A percentile compares a stretch with the other conserved stretches of the same genome.
phyloP scores from a whole-genome alignment of 805 yeast genomes.

The Metschnikowia corniflorae region DNA sequence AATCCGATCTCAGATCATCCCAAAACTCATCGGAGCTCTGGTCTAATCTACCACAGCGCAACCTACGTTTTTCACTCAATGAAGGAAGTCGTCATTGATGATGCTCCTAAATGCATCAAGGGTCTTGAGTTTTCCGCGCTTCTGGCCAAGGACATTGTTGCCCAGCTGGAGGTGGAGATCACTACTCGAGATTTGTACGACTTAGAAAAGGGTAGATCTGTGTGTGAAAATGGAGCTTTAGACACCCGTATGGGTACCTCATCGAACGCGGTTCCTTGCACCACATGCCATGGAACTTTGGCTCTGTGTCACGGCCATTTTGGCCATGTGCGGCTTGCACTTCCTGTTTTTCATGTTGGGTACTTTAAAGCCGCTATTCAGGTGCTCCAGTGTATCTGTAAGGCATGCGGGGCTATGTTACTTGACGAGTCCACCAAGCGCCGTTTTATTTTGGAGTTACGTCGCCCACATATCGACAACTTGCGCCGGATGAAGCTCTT shows the following conservation, averaged over 20 bases:
- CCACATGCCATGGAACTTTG: slow-evolving; percentile 86
- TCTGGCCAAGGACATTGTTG: slow-evolving; percentile 86
- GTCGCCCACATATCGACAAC: slow-evolving; percentile 87
- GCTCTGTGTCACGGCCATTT: slow-evolving; percentile 98
- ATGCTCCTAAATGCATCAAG: slow-evolving; percentile 84
- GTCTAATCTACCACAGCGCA: no score
- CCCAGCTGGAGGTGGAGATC: slow-evolving; percentile 93
- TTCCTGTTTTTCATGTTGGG: slow-evolving; percentile 97
- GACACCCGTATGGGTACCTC: slow-evolving; percentile 95
- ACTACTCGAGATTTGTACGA: slow-evolving; percentile 89
- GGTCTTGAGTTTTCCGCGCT: slow-evolving; percentile 91
- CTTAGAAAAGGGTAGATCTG: slow-evolving; percentile 81
- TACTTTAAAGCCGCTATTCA: slow-evolving; percentile 88
- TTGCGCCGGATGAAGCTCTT: slow-evolving; percentile 86
- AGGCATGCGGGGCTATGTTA: slow-evolving; percentile 75
- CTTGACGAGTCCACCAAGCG: slow-evolving; percentile 71
- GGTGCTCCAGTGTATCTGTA: slow-evolving; percentile 88
- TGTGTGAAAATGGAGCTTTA: slow-evolving; percentile 80
- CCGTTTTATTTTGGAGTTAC: slow-evolving; percentile 68
- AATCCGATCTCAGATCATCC: no score
- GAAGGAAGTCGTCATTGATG: slow-evolving; percentile 61
- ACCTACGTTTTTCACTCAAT: no score
- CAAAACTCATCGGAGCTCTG: no score
- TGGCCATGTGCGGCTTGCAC: slow-evolving; percentile 88
- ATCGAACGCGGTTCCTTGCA: slow-evolving; percentile 77